These are phyloP conservation scores for Auricularia sp. DNA, from an alignment of 768 basidiomycete species.

Conservation along the genomic window DNA sequence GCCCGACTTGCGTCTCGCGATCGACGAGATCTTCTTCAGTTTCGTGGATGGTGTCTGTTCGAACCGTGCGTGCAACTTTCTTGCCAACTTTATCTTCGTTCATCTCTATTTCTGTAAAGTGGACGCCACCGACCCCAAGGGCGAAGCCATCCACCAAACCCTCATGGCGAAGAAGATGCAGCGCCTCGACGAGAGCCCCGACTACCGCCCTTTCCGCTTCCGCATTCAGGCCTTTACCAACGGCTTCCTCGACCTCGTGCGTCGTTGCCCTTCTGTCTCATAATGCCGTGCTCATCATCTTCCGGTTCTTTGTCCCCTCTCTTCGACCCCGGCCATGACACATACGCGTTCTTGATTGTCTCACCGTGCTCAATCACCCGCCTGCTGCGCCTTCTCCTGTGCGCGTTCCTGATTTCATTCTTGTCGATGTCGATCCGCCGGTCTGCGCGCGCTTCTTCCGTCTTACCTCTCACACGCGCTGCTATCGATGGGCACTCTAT, in stretches of 20 bases:
- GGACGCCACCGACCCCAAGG: slow-evolving; percentile 87
- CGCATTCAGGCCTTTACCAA: slow-evolving; percentile 97
- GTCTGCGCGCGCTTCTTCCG: too few relatives aligned
- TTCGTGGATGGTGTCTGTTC: background rate
- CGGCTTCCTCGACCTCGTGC: slow-evolving; percentile 84
- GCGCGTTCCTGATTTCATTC: too few relatives aligned
- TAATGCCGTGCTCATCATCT: background rate
- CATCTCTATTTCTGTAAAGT: slow-evolving; percentile 38
- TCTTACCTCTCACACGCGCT: too few relatives aligned
- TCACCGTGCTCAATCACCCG: too few relatives aligned
- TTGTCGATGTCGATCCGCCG: too few relatives aligned
- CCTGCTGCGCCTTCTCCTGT: too few relatives aligned
- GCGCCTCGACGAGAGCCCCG: slow-evolving; percentile 86
- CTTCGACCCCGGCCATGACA: too few relatives aligned
- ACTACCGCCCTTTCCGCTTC: slow-evolving; percentile 98
- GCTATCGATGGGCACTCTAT: too few relatives aligned
- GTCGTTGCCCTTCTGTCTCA: slow-evolving; percentile 13
- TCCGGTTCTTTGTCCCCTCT: background rate
- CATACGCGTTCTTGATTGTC: too few relatives aligned
- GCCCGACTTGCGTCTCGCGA: background rate
- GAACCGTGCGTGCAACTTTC: background rate
- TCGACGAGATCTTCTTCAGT: background rate
- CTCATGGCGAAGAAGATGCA: slow-evolving; percentile 99
- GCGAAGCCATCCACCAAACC: slow-evolving; percentile 94
- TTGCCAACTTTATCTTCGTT: background rate